These are phyloP conservation scores for Verticillium nonalfalfae DNA, from an alignment of 2,329 filamentous ascomycete species.

Conservation along the genomic window DNA sequence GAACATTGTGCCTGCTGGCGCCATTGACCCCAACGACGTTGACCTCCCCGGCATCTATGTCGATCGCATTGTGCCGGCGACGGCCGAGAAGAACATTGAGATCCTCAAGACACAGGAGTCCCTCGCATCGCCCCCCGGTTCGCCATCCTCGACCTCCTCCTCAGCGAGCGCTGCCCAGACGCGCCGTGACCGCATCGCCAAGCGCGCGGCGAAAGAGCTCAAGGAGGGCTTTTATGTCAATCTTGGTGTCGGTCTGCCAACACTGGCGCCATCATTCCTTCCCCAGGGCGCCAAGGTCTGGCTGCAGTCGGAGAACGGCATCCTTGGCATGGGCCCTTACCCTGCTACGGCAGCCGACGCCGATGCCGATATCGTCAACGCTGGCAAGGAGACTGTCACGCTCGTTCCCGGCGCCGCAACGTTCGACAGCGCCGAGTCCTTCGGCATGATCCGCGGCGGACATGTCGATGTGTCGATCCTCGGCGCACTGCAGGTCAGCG, in stretches of 20 bases:
- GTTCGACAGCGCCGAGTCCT: slow-evolving; percentile 77
- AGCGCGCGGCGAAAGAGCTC: slow-evolving; percentile 72
- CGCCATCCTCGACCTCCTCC: slow-evolving; percentile 14
- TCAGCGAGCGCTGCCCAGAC: slow-evolving; percentile 37
- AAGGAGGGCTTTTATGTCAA: slow-evolving; percentile 78
- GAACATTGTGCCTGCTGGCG: slow-evolving; percentile 70
- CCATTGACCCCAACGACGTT: slow-evolving; percentile 66
- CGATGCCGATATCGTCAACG: slow-evolving; percentile 78
- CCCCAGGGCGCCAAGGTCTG: slow-evolving; percentile 65
- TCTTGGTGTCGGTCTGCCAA: slow-evolving; percentile 78
- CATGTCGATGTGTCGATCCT: slow-evolving; percentile 81
- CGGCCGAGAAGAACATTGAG: slow-evolving; percentile 66
- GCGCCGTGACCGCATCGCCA: slow-evolving; percentile 66
- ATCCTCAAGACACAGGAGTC: slow-evolving; percentile 48
- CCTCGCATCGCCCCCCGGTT: slow-evolving; percentile 15
- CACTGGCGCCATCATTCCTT: slow-evolving; percentile 73
- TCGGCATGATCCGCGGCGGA: slow-evolving; percentile 81
- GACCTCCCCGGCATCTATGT: slow-evolving; percentile 80
- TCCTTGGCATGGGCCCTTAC: slow-evolving; percentile 78
- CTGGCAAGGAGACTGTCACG: slow-evolving; percentile 82
- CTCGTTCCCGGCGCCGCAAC: slow-evolving; percentile 68
- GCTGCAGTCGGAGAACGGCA: slow-evolving; percentile 82
- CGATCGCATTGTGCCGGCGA: slow-evolving; percentile 72
- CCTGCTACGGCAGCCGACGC: slow-evolving; percentile 60
- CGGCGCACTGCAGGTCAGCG: slow-evolving; percentile 74